Percentiles rank a stretch among this genome's conserved stretches.
phyloP scores from a whole-genome alignment of 176 grass and related monocot genomes.

The Carex pumila region DNA sequence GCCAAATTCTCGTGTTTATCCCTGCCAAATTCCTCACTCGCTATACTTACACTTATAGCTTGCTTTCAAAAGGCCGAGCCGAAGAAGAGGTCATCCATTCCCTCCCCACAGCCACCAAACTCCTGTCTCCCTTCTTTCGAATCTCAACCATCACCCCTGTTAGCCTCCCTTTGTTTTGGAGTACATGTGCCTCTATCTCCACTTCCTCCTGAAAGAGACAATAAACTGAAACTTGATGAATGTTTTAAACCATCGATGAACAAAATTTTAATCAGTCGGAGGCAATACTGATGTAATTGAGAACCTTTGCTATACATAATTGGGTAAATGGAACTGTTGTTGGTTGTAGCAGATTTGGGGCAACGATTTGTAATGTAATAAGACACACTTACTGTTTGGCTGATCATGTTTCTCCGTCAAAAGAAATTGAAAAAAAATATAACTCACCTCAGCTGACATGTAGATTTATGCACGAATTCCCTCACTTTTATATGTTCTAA shows the following conservation, averaged over 20 bases:
- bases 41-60: neutral
- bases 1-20: neutral
- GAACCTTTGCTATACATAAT: neutral
- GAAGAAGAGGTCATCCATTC: conserved; percentile 37
- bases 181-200: conserved; percentile 27
- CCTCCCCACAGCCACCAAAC: conserved; percentile 36
- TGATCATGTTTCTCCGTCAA: neutral
- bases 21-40: neutral
- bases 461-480: neutral
- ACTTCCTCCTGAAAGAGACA: conserved; percentile 29
- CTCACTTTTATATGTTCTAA: neutral
- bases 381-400: neutral
- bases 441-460: neutral
- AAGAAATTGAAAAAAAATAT: neutral
- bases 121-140: conserved; percentile 22
- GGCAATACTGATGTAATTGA: neutral
- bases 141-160: conserved; percentile 36
- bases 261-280: neutral
- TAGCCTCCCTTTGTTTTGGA: conserved; percentile 35
- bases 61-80: conserved; percentile 14
- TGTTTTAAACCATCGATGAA: neutral
- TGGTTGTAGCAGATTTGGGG: neutral
- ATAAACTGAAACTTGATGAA: neutral
- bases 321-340: neutral
- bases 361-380: neutral